These are phyloP conservation scores for Pyrus hybrid DNA, from an alignment of 331 rosid species.

Conservation along the genomic window DNA sequence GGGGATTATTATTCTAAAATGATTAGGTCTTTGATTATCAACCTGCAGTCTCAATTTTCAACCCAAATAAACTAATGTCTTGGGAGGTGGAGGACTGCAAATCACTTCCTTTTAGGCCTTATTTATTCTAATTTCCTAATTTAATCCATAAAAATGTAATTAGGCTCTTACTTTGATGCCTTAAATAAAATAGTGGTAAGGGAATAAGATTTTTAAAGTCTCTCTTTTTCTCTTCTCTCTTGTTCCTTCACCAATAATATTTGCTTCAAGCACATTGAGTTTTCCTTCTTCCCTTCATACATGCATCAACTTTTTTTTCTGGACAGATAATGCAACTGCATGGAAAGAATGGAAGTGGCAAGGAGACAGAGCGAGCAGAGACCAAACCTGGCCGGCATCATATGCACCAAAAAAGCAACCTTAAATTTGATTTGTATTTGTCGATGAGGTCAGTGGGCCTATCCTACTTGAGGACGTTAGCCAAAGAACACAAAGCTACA, in stretches of 20 bases:
- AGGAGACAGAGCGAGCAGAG: background rate
- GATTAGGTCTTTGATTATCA: constrained; percentile 33
- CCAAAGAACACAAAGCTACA: background rate
- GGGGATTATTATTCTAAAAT: constrained; percentile 49
- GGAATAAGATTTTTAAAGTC: background rate
- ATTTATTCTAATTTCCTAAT: background rate
- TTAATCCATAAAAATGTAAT: background rate
- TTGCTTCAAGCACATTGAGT: background rate
- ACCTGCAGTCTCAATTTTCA: constrained; percentile 1
- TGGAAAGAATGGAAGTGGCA: background rate
- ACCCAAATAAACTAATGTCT: background rate
- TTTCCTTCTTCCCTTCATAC: background rate
- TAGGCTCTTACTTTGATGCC: constrained; percentile 1
- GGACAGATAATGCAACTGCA: background rate
- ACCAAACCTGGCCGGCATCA: too few relatives aligned
- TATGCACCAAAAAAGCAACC: background rate
- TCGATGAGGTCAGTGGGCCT: background rate
- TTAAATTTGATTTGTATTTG: constrained; percentile 1
- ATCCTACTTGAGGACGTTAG: background rate
- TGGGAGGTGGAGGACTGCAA: background rate
- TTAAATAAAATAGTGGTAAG: background rate
- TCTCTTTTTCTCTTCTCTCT: too few relatives aligned
- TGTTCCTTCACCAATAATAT: too few relatives aligned
- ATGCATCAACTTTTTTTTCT: too few relatives aligned
- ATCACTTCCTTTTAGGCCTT: background rate